A percentile compares a stretch with the other conserved stretches of the same genome.
These are phyloP conservation scores for Calamus simplicifolius DNA, from an alignment of 176 grass and related monocot species.

Conservation along the genomic window DNA sequence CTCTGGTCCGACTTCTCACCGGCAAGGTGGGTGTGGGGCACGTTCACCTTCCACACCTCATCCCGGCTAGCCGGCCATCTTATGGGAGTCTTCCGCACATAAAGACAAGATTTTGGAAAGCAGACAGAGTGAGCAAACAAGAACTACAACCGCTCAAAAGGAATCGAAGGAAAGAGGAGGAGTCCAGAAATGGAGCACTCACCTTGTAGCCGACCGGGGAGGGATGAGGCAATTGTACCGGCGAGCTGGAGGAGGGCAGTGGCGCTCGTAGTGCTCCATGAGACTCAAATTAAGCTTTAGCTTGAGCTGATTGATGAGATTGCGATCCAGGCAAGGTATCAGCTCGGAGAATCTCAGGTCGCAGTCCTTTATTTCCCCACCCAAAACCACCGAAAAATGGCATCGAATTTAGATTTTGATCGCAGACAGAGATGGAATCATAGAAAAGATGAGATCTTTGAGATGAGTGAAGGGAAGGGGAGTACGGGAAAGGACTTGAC, in stretches of 20 bases:
- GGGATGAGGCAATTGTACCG: constrained; percentile 75
- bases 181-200: no score
- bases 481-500: constrained; percentile 25
- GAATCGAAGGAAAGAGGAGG: no score
- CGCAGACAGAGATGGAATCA: not conserved
- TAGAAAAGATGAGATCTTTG: no score
- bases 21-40: constrained; percentile 66
- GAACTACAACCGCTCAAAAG: no score
- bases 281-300: constrained; percentile 55
- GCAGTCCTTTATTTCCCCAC: constrained; percentile 26
- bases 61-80: constrained; percentile 11
- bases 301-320: constrained; percentile 47
- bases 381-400: not conserved
- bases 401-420: constrained; percentile 3
- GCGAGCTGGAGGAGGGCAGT: constrained; percentile 35
- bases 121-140: no score
- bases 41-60: constrained; percentile 68
- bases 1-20: constrained; percentile 72
- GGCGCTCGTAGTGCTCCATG: constrained; percentile 79
- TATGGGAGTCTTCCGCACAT: no score
- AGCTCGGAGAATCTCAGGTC: constrained; percentile 50
- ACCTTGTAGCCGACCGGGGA: not conserved
- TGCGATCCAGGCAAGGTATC: constrained; percentile 65
- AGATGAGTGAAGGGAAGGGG: not conserved
- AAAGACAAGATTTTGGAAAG: no score